Base-by-base conservation (phyloP, 129 eudicot species). In the Oenanthe sinensis region DNA sequence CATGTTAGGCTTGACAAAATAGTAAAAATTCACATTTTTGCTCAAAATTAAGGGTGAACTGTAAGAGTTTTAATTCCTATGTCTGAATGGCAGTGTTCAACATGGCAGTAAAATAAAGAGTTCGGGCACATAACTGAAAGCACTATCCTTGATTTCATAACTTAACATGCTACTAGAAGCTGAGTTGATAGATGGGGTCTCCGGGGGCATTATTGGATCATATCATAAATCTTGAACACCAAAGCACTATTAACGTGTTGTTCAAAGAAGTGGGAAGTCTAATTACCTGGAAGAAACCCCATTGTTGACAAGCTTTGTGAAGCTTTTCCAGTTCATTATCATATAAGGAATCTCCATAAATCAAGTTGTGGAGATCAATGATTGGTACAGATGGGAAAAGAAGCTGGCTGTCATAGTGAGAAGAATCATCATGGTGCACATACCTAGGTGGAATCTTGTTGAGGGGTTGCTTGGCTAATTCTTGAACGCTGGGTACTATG, bases 201-300 rank as follows among this genome's bases (percentile, higher is more conserved):
- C 58, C 58, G 8, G 58, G 20, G 58, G 58, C 58, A 15, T 50
- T 16, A 50, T 5, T 50, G 58, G 58, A 17, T 50, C 58, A 50
- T 50, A 17, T 16, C 36, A 33, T 33, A 33, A 50, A 16, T 50
- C n/a, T 50, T 17, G 22, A 50, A 50, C 13, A 50, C 22, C 13
- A 58, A 28, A 62, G 45, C 22, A 6, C 22, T 5, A 13, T 69
- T 1, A 30, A 0, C 33, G 17, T 15, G 37, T 37, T 69, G 54
- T 49, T 75, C 13, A 36, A 16, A 76, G 10, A 2, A 11, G 2
- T n/a, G 5, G 17, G 1, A 24, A 76, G 16, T 58, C 33, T 28
- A 6, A 14, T 45, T 58, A 90, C 91, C 91, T 90, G 95, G 81
- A 88, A 85, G 76, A 91, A 88, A 1, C 96, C 96, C 96, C 96